Conservation (phyloP, 345 rosid species). For the Eucalyptus virginea region DNA sequence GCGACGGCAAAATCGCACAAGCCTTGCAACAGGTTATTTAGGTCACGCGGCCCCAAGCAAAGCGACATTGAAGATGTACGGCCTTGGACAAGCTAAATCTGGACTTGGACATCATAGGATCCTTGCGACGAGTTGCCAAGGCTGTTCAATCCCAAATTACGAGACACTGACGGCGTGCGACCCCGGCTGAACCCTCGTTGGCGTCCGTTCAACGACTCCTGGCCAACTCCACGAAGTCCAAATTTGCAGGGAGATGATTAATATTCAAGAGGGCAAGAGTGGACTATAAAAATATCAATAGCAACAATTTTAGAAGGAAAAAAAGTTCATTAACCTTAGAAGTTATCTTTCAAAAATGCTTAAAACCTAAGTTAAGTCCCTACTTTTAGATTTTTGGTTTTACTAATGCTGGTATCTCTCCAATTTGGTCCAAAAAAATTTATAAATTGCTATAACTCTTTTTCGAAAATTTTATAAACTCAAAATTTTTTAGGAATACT, state of each 20-base stretch:
- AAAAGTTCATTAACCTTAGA: neutral
- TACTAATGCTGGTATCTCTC: neutral
- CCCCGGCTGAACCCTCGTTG: neutral
- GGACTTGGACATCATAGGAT: neutral
- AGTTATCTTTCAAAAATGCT: neutral
- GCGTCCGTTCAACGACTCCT: neutral
- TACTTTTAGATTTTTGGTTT: neutral
- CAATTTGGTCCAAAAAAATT: neutral
- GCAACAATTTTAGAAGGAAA: neutral
- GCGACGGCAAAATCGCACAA: neutral
- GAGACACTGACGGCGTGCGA: neutral
- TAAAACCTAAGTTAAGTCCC: neutral
- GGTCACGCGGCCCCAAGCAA: too few relatives aligned
- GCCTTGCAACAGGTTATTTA: neutral
- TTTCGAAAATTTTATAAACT: neutral
- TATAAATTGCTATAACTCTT: neutral
- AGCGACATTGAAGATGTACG: neutral
- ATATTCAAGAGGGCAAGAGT: neutral
- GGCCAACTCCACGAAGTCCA: neutral
- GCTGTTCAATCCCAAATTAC: neutral
- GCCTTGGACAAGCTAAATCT: neutral
- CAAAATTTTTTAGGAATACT: accelerated
- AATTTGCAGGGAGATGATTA: neutral
- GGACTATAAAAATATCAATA: neutral
- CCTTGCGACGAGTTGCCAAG: neutral